phyloP scores from a whole-genome alignment of 495 filamentous ascomycete genomes.

The Aspergillus leporis region DNA sequence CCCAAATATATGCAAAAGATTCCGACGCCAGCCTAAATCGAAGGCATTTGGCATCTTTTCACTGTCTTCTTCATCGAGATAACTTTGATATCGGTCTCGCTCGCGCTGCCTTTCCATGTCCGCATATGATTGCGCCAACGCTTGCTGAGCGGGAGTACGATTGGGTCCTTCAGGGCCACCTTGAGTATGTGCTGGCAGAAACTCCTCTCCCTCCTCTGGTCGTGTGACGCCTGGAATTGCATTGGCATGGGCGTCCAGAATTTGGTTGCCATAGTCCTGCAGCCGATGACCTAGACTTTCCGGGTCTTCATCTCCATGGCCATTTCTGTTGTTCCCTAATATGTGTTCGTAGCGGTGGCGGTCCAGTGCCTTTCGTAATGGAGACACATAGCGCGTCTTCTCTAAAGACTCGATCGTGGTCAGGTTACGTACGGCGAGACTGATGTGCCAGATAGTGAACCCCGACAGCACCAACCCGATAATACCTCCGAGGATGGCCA shows the following conservation, averaged over 20 bases:
- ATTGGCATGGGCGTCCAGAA: slow-evolving; percentile 80
- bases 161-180: slow-evolving; percentile 14
- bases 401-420: slow-evolving; percentile 96
- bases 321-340: slow-evolving; percentile 13
- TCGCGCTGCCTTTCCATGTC: slow-evolving; percentile 73
- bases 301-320: slow-evolving; percentile 48
- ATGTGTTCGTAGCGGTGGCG: slow-evolving; percentile 54
- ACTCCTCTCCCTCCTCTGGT: slow-evolving; percentile 75
- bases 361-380: slow-evolving; percentile 68
- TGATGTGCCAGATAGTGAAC: slow-evolving; percentile 92
- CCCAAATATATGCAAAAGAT: slow-evolving; percentile 85
- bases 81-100: slow-evolving; percentile 75
- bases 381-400: slow-evolving; percentile 87
- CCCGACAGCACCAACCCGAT: slow-evolving; percentile 85
- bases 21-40: slow-evolving; percentile 77
- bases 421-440: slow-evolving; percentile 71
- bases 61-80: slow-evolving; percentile 83
- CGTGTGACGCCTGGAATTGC: slow-evolving; percentile 77
- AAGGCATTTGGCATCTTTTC: slow-evolving; percentile 90
- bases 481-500: slow-evolving; percentile 84
- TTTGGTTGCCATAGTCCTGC: slow-evolving; percentile 70
- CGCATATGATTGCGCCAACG: slow-evolving; percentile 61
- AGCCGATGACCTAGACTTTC: slow-evolving; percentile 60
- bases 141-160: slow-evolving; percentile 47
- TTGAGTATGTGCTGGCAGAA: slow-evolving; percentile 27